phyloP scores from a whole-genome alignment of 2,329 filamentous ascomycete species.

The Penicillium sp. region DNA sequence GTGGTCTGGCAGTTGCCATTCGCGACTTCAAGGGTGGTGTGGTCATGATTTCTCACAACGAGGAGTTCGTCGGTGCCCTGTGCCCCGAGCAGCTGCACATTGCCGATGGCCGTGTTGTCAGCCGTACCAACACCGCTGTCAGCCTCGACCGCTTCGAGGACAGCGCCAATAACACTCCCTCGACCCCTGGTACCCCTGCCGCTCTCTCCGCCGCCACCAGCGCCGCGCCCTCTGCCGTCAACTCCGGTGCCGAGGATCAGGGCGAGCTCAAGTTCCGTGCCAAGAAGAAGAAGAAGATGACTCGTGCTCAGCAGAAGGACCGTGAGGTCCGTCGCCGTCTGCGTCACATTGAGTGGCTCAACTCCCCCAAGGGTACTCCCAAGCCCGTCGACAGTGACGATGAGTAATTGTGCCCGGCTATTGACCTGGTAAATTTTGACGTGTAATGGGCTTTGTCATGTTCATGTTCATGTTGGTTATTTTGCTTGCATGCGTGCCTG shows the following conservation, averaged over 20 bases:
- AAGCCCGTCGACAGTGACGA: conserved; percentile 77
- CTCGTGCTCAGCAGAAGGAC: conserved; percentile 94
- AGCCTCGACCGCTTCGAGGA: conserved; percentile 86
- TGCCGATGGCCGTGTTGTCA: conserved; percentile 79
- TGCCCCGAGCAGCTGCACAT: conserved; percentile 98
- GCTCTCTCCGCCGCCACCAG: conserved; percentile 61
- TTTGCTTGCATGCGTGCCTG: conserved; percentile 21
- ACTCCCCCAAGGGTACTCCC: conserved; percentile 80
- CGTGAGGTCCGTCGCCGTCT: conserved; percentile 81
- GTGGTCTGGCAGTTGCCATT: conserved; percentile 94
- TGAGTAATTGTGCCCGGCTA: conserved; percentile 34
- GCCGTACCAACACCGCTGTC: conserved; percentile 75
- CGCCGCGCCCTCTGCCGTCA: conserved; percentile 65
- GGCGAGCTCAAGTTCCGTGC: conserved; percentile 79
- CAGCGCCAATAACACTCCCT: conserved; percentile 60
- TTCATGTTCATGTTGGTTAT: conserved; percentile 12
- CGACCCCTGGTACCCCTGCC: conserved; percentile 52
- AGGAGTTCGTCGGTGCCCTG: conserved; percentile 95
- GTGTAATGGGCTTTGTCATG: conserved; percentile 18
- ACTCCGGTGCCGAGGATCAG: conserved; percentile 81
- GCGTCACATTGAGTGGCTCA: conserved; percentile 77
- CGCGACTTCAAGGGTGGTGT: conserved; percentile 98
- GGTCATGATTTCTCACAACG: conserved; percentile 99
- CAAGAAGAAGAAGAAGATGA: conserved; percentile 99
- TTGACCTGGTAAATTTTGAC: conserved; percentile 14